These are phyloP conservation scores for Eucalyptus sp. DNA, from an alignment of 345 rosid species.

Conservation along the genomic window DNA sequence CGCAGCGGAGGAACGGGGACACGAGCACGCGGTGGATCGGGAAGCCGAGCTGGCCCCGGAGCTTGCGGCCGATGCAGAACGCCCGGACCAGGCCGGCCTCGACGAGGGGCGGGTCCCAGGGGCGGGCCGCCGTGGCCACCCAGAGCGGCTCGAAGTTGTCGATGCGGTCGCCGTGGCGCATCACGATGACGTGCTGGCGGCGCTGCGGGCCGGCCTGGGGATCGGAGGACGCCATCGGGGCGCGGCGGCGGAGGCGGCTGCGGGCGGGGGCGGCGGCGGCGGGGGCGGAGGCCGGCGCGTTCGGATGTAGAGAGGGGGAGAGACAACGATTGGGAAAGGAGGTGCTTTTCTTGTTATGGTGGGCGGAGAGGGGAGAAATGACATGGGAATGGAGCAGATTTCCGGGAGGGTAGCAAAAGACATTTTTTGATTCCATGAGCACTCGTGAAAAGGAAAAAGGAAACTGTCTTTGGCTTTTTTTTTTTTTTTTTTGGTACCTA, in stretches of 20 bases:
- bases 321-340: not conserved
- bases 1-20: constrained; percentile 8
- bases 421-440: not conserved
- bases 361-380: not conserved
- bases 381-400: not conserved
- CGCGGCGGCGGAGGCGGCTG: not conserved
- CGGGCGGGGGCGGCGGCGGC: not conserved
- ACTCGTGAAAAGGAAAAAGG: not conserved
- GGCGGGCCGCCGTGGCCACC: constrained; percentile 1
- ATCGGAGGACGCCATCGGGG: not conserved
- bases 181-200: constrained; percentile 5
- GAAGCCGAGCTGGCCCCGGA: constrained; percentile 1
- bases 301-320: not conserved
- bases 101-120: constrained; percentile 15
- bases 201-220: not conserved
- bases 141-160: constrained; percentile 10
- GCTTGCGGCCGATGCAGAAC: constrained; percentile 10
- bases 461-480: not conserved
- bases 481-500: not conserved
- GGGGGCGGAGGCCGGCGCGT: not conserved
- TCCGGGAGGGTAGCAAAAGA: not conserved
- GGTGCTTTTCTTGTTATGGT: not conserved
- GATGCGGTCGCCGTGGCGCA: constrained; percentile 17
- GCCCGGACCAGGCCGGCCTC: constrained; percentile 3
- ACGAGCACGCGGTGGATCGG: constrained; percentile 12